Evolutionary conservation across 768 basidiomycete species (phyloP), one percentile per base, ranked within the genome.

Genomic region (Macrocybe gigantea): DNA sequence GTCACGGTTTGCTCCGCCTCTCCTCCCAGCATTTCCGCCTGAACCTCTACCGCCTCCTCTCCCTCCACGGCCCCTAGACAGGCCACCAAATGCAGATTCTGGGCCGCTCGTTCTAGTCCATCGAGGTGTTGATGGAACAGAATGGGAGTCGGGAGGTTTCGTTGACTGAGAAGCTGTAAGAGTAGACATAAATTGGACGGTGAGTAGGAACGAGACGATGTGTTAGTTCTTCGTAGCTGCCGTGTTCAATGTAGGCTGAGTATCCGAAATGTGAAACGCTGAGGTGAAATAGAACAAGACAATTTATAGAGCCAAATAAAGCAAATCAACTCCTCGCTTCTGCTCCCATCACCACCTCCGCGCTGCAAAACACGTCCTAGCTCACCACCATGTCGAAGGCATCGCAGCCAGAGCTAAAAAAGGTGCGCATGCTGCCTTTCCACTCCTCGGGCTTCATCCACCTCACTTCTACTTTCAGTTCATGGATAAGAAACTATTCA

Each of bases 401-500:
- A 58, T 91, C 93, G 39, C 92, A 96, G 67, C 95, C 95, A 51
- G 95, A 98, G 66, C 78, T 98, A 51, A 98, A 96, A 79, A 98
- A 95, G 84, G 95, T 93, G n/a, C n/a, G 55, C 49, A 8, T 14
- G 7, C 11, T 38, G 12, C 38, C n/a, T 10, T 32, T 33, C 32
- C 41, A 43, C 10, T 47, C 12, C 40, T 41, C 33, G 7, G 33
- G 42, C 39, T 50, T 38, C n/a, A 43, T 49, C 29, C 8, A 57
- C 38, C 47, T 38, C 44, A 32, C 44, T 44, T 43, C 8, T 44
- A 34, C 44, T 38, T 36, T 38, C 46, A 98, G 90, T 99, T 96
- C 64, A 98, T 99, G 94, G 96, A 99, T 79, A 95, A 97, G 74
- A 89, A 87, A 61, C 72, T 98, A 56, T 94, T 94, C 68, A 75